phyloP scores from a whole-genome alignment of 1,284 basidiomycete species.

The Ganoderma sinense region DNA sequence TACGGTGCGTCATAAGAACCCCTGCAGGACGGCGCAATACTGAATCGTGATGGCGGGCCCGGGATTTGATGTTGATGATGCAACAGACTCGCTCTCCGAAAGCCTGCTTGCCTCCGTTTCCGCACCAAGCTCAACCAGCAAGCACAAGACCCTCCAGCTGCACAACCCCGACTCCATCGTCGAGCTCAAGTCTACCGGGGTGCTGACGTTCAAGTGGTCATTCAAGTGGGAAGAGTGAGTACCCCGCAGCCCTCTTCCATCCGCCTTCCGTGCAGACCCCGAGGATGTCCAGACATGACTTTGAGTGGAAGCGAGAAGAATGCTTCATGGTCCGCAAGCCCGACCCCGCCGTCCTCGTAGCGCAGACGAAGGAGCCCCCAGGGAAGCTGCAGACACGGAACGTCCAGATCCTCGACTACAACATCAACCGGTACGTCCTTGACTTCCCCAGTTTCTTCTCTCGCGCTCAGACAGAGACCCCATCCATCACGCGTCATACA shows the following conservation, averaged over 20 bases:
- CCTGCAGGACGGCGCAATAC: too few species aligned
- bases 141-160: slow-evolving; percentile 77
- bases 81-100: slow-evolving; percentile 70
- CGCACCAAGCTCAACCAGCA: slow-evolving; percentile 68
- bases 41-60: neutral
- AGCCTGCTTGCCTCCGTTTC: slow-evolving; percentile 70
- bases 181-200: slow-evolving; percentile 77
- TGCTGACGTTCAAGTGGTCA: slow-evolving; percentile 76
- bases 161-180: slow-evolving; percentile 76
- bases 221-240: slow-evolving; percentile 86
- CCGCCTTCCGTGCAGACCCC: neutral
- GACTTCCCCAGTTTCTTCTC: neutral
- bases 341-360: slow-evolving; percentile 84
- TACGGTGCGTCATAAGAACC: slow-evolving; percentile 61
- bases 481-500: neutral
- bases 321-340: slow-evolving; percentile 85
- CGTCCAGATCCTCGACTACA: slow-evolving; percentile 88
- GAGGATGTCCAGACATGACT: slow-evolving; percentile 65
- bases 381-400: slow-evolving; percentile 70
- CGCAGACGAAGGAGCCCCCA: slow-evolving; percentile 77
- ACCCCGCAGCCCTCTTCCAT: neutral
- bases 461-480: neutral
- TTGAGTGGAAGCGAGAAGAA: slow-evolving; percentile 85
- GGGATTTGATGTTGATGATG: neutral
- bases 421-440: slow-evolving; percentile 43